phyloP scores from a whole-genome alignment of 805 yeast species.

The Nakazawaea wickerhamii region DNA sequence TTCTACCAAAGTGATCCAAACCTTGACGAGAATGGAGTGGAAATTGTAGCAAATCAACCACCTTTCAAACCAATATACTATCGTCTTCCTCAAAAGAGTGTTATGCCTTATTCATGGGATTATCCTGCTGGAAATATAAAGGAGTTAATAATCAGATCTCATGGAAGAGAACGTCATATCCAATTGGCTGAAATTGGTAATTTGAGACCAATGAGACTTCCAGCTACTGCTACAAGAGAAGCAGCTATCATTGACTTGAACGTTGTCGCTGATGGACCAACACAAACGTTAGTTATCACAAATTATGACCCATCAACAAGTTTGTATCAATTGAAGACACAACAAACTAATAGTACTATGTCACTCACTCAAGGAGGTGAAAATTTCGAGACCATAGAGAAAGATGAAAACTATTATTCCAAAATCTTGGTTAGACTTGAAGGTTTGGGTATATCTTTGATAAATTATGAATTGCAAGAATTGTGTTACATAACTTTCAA shows the following conservation, averaged over 20 bases:
- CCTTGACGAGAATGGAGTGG: slow-evolving; percentile 50
- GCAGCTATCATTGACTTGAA: slow-evolving; percentile 71
- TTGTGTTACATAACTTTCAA: slow-evolving; percentile 76
- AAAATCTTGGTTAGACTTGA: slow-evolving; percentile 60
- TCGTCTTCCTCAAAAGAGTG: slow-evolving; percentile 80
- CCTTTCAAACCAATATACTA: slow-evolving; percentile 76
- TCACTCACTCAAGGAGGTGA: slow-evolving; percentile 32
- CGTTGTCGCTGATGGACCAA: slow-evolving; percentile 95
- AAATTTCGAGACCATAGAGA: slow-evolving; percentile 50
- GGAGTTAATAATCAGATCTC: slow-evolving; percentile 69
- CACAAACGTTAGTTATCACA: slow-evolving; percentile 80
- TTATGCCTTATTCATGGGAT: slow-evolving; percentile 98
- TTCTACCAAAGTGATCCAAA: slow-evolving; percentile 83
- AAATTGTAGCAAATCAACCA: slow-evolving; percentile 42
- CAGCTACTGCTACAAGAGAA: slow-evolving; percentile 34
- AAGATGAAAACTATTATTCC: slow-evolving; percentile 48
- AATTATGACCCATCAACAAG: slow-evolving; percentile 77
- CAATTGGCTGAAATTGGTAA: slow-evolving; percentile 93
- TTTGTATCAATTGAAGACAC: slow-evolving; percentile 52
- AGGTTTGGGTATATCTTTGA: slow-evolving; percentile 84
- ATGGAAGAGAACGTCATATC: slow-evolving; percentile 69
- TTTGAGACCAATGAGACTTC: slow-evolving; percentile 77
- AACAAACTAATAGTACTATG: slow-evolving; percentile 23
- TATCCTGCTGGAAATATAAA: slow-evolving; percentile 86
- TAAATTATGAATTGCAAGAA: slow-evolving; percentile 68